These are phyloP conservation scores for Saprolegnia diclina DNA, from an alignment of 352 stramenopile species.

Conservation along the genomic window DNA sequence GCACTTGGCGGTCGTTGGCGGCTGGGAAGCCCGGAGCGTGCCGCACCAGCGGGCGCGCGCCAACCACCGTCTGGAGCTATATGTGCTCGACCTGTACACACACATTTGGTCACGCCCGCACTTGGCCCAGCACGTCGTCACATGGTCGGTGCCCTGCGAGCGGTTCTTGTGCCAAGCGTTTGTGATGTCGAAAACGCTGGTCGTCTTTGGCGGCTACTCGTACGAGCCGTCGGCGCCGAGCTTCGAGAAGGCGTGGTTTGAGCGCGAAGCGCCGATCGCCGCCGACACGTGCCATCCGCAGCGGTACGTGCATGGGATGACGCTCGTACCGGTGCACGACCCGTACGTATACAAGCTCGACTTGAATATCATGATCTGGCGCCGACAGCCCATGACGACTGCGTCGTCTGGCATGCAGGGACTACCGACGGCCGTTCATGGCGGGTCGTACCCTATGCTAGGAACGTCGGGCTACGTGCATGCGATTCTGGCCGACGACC, in stretches of 20 bases:
- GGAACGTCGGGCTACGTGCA: background rate
- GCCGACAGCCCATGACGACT: constrained; percentile 30
- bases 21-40: constrained; percentile 15
- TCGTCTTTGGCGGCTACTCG: constrained; percentile 47
- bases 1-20: constrained; percentile 7
- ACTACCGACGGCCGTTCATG: background rate
- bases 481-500: background rate
- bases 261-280: background rate
- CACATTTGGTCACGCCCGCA: constrained; percentile 48
- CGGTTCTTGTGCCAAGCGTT: constrained; percentile 51
- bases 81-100: constrained; percentile 44
- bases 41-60: background rate
- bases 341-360: constrained; percentile 54
- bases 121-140: constrained; percentile 37
- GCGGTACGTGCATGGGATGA: constrained; percentile 9
- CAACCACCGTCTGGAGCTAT: constrained; percentile 32
- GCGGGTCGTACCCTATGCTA: background rate
- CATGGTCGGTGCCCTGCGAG: constrained; percentile 32
- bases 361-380: constrained; percentile 62
- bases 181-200: constrained; percentile 35
- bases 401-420: background rate
- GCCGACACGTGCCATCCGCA: background rate
- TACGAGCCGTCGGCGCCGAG: constrained; percentile 26
- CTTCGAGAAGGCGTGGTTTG: constrained; percentile 6
- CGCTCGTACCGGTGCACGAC: constrained; percentile 10